phyloP scores from a whole-genome alignment of 2,329 filamentous ascomycete species.

The Stagonosporopsis vannaccii region DNA sequence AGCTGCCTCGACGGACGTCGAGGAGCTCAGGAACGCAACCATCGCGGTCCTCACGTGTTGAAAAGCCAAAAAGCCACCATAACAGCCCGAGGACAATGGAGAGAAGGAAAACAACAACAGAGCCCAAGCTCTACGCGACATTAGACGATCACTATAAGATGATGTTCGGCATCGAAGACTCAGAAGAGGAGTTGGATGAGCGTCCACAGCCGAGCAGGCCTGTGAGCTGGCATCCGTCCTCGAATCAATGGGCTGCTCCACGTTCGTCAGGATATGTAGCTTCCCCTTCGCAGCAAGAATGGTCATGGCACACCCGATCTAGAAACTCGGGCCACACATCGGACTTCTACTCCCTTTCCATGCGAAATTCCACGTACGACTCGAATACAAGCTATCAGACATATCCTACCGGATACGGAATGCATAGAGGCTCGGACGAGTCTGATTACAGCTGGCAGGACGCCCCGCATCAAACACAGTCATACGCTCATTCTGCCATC shows the following conservation, averaged over 20 bases:
- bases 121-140: constrained; percentile 49
- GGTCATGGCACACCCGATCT: constrained; percentile 35
- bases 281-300: constrained; percentile 36
- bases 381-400: constrained; percentile 24
- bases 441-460: constrained; percentile 42
- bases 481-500: constrained; percentile 38
- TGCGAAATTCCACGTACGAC: constrained; percentile 42
- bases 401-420: constrained; percentile 23
- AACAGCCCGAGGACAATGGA: constrained; percentile 47
- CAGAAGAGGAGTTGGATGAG: constrained; percentile 37
- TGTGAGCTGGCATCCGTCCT: constrained; percentile 78
- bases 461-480: constrained; percentile 29
- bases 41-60: constrained; percentile 45
- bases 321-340: constrained; percentile 39
- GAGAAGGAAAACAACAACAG: constrained; percentile 49
- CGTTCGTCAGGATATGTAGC: constrained; percentile 34
- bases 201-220: constrained; percentile 56
- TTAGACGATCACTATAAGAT: constrained; percentile 52
- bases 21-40: constrained; percentile 41
- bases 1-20: constrained; percentile 41
- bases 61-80: constrained; percentile 51
- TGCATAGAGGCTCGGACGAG: constrained; percentile 33
- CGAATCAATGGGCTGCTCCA: constrained; percentile 52
- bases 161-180: constrained; percentile 48
- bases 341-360: constrained; percentile 47